These are phyloP conservation scores for Blastobotrys mokoenaii DNA, from an alignment of 805 yeast species.

Conservation along the genomic window DNA sequence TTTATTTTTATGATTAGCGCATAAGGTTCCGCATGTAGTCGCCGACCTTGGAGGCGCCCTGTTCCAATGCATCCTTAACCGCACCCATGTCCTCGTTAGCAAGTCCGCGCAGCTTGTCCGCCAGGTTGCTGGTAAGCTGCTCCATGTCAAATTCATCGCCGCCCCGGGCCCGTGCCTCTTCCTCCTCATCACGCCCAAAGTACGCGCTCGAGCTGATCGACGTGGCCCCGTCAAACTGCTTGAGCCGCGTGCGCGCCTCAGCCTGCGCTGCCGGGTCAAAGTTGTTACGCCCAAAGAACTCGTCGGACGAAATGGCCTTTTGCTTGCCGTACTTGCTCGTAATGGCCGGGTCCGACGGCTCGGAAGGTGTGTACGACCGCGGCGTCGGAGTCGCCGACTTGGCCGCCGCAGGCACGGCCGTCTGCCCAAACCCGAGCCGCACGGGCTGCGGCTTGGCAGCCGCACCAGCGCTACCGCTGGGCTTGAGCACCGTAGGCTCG, in stretches of 20 bases:
- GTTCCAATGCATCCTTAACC: conserved; percentile 84
- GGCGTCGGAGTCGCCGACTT: conserved; percentile 29
- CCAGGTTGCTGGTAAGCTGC: conserved; percentile 50
- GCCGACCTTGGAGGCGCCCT: conserved; percentile 85
- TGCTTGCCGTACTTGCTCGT: conserved; percentile 68
- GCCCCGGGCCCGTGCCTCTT: conserved; percentile 24
- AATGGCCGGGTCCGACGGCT: conserved; percentile 17
- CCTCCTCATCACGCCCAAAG: conserved; percentile 75
- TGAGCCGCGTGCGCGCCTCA: conserved; percentile 78
- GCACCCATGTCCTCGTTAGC: conserved; percentile 87
- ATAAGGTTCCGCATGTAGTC: conserved; percentile 81
- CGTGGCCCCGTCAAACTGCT: conserved; percentile 75
- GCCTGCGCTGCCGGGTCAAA: conserved; percentile 68
- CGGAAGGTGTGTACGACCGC: conserved; percentile 2
- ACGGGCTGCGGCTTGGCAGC: conserved; percentile 13
- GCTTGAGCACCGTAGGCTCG: neutral
- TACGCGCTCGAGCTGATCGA: conserved; percentile 88
- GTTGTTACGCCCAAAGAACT: conserved; percentile 80
- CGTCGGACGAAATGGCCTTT: conserved; percentile 94
- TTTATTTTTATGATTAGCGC: conserved; percentile 26
- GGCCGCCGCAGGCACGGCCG: conserved; percentile 24
- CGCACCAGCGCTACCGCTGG: neutral
- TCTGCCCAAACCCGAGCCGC: conserved; percentile 83
- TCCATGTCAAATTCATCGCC: conserved; percentile 38
- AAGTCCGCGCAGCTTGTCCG: conserved; percentile 59